A percentile compares a stretch with the other conserved stretches of the same genome.
Conservation (phyloP, 495 filamentous ascomycete genomes). For the Daldinia loculata region DNA sequence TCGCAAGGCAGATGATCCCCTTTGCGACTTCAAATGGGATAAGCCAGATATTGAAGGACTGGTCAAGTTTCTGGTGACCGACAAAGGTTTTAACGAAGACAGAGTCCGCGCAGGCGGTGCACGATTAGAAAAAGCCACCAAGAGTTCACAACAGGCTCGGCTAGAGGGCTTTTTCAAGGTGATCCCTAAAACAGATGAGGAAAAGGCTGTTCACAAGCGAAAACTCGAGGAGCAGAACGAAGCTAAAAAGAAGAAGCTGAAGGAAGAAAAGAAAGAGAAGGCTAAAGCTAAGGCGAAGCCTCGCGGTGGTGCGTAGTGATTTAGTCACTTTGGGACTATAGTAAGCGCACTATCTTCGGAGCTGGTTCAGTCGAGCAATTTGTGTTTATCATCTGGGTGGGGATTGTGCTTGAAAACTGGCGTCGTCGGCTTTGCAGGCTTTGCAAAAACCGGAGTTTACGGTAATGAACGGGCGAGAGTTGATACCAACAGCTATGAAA, state of each 20-base stretch:
- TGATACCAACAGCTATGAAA: slow-evolving; percentile 31
- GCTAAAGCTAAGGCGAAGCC: slow-evolving; percentile 87
- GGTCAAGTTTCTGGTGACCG: slow-evolving; percentile 84
- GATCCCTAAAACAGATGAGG: slow-evolving; percentile 83
- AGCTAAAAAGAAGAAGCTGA: slow-evolving; percentile 92
- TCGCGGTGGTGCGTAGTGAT: slow-evolving; percentile 54
- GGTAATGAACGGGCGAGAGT: slow-evolving; percentile 17
- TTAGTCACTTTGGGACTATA: background rate
- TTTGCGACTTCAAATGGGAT: slow-evolving; percentile 98
- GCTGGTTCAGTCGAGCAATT: background rate
- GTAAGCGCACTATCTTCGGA: background rate
- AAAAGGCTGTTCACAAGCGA: slow-evolving; percentile 84
- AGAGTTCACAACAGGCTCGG: slow-evolving; percentile 85
- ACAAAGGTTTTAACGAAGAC: slow-evolving; percentile 98
- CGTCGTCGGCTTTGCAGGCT: slow-evolving; percentile 33
- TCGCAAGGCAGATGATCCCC: slow-evolving; percentile 79
- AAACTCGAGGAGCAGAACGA: slow-evolving; percentile 91
- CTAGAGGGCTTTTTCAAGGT: slow-evolving; percentile 99
- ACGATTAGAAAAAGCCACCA: slow-evolving; percentile 85
- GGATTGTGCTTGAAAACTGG: slow-evolving; percentile 24
- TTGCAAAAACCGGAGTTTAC: slow-evolving; percentile 35
- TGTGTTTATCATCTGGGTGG: slow-evolving; percentile 4
- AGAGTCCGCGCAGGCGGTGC: slow-evolving; percentile 79
- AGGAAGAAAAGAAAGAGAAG: slow-evolving; percentile 91
- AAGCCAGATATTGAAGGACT: slow-evolving; percentile 89